Evolutionary conservation across 2,329 filamentous ascomycete genomes (phyloP), one percentile per base, ranked within the genome.

Genomic region (Fusarium tjaetaba): DNA sequence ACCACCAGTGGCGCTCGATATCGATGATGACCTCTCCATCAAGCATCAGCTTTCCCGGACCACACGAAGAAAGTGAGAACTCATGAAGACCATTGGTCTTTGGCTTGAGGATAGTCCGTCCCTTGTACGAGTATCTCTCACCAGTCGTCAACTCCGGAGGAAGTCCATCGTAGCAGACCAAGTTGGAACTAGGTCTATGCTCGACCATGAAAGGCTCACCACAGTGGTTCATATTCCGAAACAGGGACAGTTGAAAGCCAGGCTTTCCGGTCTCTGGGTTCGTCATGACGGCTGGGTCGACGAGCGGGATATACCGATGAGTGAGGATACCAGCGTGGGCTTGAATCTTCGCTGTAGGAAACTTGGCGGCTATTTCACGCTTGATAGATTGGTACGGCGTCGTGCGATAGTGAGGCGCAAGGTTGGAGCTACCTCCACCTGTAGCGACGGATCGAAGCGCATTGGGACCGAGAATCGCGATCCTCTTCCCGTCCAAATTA

Each of bases 1-100:
- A 73, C 68, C 71, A 73, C 68, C 65, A 73, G n/a, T 61, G 71
- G 9, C 69, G 45, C 3, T 70, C 65, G 42, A 73, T 72, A 16
- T 70, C 30, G 18, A 72, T 64, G 14, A 73, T 30, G 11, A 64
- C 32, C 13, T 73, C 57, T 10, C 71, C 61, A 36, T 73, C 49
- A 11, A 73, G 30, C 1, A 66, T 63, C 6, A 73, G 58, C 20
- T 66, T 72, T 5, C 65, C 71, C 2, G 71, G 56, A 2, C 71
- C 71, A 18, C 68, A 72, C 1, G 55, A 57, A 3, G 69, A 72
- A 3, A 73, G 46, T 2, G 71, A 73, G 16, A 72, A 57, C 32
- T 70, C 48, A 13, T 73, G 71, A 11, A 64, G 18, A 0, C 71
- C 71, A 1, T 58, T 66, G 10, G 69, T 70, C 48, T 67, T 72